Evolutionary conservation across 2,329 filamentous ascomycete species (phyloP).

Genomic region (Phyllosticta citrichinensis): DNA sequence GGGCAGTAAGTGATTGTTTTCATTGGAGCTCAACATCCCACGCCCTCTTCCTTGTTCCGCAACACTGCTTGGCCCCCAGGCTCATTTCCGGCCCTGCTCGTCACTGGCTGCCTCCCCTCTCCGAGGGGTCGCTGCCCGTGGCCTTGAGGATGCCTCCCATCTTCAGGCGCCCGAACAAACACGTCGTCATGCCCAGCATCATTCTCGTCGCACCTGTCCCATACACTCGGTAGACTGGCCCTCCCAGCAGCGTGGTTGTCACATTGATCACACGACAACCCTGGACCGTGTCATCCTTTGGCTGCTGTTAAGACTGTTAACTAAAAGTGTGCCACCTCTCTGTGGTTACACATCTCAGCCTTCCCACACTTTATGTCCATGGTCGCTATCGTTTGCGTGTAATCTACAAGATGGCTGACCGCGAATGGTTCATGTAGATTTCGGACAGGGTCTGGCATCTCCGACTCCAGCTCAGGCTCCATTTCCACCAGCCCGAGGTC

Average conservation of each 20-base stretch:
- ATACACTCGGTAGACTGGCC: slow-evolving; percentile 27
- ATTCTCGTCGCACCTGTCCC: slow-evolving; percentile 28
- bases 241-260: slow-evolving; percentile 30
- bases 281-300: slow-evolving; percentile 24
- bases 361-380: slow-evolving; percentile 10
- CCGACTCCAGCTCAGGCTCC: slow-evolving; percentile 47
- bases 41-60: slow-evolving; percentile 15
- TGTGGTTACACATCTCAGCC: slow-evolving; percentile 27
- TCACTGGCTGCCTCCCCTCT: slow-evolving; percentile 7
- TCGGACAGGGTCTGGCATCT: slow-evolving; percentile 28
- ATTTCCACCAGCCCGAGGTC: slow-evolving; percentile 43
- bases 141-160: slow-evolving; percentile 1
- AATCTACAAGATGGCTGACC: slow-evolving; percentile 9
- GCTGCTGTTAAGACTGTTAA: slow-evolving; percentile 27
- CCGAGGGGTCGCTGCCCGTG: slow-evolving; percentile 5
- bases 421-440: slow-evolving; percentile 6
- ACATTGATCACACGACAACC: slow-evolving; percentile 37
- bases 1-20: slow-evolving; percentile 42
- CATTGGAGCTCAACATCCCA: slow-evolving; percentile 24
- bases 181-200: slow-evolving; percentile 25
- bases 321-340: slow-evolving; percentile 28
- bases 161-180: slow-evolving; percentile 28
- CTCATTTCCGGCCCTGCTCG: not conserved
- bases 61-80: slow-evolving; percentile 19
- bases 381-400: slow-evolving; percentile 7